Percentiles rank a stretch among this genome's conserved stretches.
Evolutionary conservation across 2,329 filamentous ascomycete species (phyloP).

Genomic region (Domatiomyces catenatus): DNA sequence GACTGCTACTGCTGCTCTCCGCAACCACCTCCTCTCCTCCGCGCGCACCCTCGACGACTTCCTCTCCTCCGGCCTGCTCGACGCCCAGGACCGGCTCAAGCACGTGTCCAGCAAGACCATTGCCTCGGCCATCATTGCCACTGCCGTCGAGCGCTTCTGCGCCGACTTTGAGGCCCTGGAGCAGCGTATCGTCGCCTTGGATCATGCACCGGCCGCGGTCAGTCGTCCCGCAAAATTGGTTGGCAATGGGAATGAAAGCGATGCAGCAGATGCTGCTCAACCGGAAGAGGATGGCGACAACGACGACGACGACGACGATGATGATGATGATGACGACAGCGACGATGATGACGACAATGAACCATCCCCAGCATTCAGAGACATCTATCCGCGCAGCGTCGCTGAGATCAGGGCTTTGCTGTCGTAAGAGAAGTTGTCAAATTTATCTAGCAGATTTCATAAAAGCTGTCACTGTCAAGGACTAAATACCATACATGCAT

Average conservation of each 20-base stretch:
- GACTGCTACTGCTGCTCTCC: too few relatives aligned
- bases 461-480: too few relatives aligned
- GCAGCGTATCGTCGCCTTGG: slow-evolving; percentile 35
- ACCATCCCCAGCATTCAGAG: slow-evolving; percentile 28
- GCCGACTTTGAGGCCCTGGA: slow-evolving; percentile 64
- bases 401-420: slow-evolving; percentile 49
- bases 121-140: slow-evolving; percentile 61
- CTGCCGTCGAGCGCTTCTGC: slow-evolving; percentile 72
- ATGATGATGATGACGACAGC: slow-evolving; percentile 1
- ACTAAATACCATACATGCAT: too few relatives aligned
- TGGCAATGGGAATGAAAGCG: slow-evolving; percentile 6
- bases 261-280: too few relatives aligned
- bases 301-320: slow-evolving; percentile 11
- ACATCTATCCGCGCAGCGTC: slow-evolving; percentile 48
- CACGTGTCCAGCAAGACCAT: slow-evolving; percentile 56
- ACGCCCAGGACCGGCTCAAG: slow-evolving; percentile 69
- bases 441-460: too few relatives aligned
- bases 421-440: background rate
- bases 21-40: slow-evolving; percentile 40
- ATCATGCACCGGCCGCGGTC: slow-evolving; percentile 38
- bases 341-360: background rate
- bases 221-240: slow-evolving; percentile 8
- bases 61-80: slow-evolving; percentile 80
- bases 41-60: slow-evolving; percentile 70
- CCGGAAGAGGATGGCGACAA: slow-evolving; percentile 18